Evolutionary conservation across 2,329 filamentous ascomycete genomes (phyloP).

Genomic region (Fusarium pseudocircinatum): DNA sequence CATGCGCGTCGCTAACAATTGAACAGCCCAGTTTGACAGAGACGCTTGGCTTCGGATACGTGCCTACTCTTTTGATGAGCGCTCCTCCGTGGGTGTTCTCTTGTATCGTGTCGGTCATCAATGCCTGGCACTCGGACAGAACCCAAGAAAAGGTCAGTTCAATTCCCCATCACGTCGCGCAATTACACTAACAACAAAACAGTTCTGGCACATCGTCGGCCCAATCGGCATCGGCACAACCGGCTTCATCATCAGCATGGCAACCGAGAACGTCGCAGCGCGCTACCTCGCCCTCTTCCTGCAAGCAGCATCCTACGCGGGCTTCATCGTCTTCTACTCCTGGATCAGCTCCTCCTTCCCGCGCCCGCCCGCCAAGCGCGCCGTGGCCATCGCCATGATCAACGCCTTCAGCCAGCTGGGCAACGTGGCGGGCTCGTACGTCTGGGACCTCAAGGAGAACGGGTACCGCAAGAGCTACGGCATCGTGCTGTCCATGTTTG

Average conservation of each 20-base stretch:
- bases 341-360: conserved; percentile 68
- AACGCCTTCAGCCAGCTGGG: conserved; percentile 67
- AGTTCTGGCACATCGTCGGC: conserved; percentile 67
- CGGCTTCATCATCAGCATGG: conserved; percentile 70
- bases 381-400: conserved; percentile 68
- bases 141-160: conserved; percentile 60
- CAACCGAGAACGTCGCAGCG: conserved; percentile 63
- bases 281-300: conserved; percentile 70
- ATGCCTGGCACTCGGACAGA: conserved; percentile 65
- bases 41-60: conserved; percentile 62
- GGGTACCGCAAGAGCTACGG: conserved; percentile 72
- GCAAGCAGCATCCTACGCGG: conserved; percentile 66
- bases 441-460: conserved; percentile 68
- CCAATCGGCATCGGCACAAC: conserved; percentile 63
- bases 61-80: conserved; percentile 64
- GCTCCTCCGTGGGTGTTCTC: conserved; percentile 68
- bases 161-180: neutral
- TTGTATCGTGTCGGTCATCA: conserved; percentile 64
- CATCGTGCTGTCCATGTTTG: conserved; percentile 72
- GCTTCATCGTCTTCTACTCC: conserved; percentile 67
- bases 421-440: conserved; percentile 69
- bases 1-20: neutral
- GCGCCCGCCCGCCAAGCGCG: conserved; percentile 68
- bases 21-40: conserved; percentile 57
- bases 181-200: neutral